Evolutionary conservation across 2,329 filamentous ascomycete species (phyloP).

Genomic region (Emmonsia crescens): DNA sequence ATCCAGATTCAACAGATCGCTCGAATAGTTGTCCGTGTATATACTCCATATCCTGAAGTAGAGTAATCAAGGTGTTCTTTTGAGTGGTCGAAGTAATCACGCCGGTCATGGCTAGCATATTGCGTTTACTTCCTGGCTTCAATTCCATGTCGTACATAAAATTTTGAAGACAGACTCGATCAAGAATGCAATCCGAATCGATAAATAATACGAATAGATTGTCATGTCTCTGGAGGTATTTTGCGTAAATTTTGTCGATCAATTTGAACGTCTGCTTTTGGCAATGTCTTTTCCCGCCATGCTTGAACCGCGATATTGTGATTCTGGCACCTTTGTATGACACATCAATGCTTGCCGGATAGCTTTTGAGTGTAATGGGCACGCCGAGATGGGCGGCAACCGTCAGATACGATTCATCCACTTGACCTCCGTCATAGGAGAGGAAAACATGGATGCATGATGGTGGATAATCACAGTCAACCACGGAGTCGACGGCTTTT

Average conservation of each 20-base stretch:
- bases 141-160: constrained; percentile 99
- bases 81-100: constrained; percentile 91
- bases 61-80: constrained; percentile 77
- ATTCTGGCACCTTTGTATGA: constrained; percentile 71
- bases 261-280: constrained; percentile 89
- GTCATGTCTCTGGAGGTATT: constrained; percentile 78
- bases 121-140: constrained; percentile 78
- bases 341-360: constrained; percentile 85
- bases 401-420: constrained; percentile 79
- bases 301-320: constrained; percentile 82
- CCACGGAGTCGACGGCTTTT: constrained; percentile 79
- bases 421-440: constrained; percentile 83
- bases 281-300: constrained; percentile 87
- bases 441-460: constrained; percentile 90
- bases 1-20: constrained; percentile 86
- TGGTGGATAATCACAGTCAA: constrained; percentile 86
- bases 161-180: constrained; percentile 85
- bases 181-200: constrained; percentile 91
- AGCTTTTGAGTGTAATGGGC: constrained; percentile 61
- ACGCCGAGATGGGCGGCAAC: constrained; percentile 79
- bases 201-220: constrained; percentile 95
- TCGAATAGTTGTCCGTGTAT: constrained; percentile 95
- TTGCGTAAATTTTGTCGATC: constrained; percentile 82
- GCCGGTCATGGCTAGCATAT: constrained; percentile 96
- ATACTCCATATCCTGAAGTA: constrained; percentile 97